Percentiles rank a stretch among this genome's conserved stretches.
phyloP scores from a whole-genome alignment of 495 filamentous ascomycete genomes.

The Talaromyces thailandensis region DNA sequence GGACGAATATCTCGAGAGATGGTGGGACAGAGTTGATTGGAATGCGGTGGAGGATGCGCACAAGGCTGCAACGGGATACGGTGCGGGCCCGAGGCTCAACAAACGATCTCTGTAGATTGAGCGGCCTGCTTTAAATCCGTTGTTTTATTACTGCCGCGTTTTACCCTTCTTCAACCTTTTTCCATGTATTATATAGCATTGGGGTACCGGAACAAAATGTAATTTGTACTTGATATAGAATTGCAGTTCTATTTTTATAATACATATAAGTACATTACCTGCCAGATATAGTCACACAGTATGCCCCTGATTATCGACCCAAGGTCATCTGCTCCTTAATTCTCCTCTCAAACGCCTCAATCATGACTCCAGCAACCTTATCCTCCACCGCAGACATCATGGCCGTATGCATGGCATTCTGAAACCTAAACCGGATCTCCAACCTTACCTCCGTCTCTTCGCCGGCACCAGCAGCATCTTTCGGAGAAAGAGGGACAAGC shows the following conservation, averaged over 20 bases:
- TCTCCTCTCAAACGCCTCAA: constrained; percentile 84
- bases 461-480: background rate
- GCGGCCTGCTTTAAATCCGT: background rate
- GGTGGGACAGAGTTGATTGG: constrained; percentile 91
- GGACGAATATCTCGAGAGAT: constrained; percentile 60
- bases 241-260: constrained; percentile 5
- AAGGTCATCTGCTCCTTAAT: constrained; percentile 45
- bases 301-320: constrained; percentile 14
- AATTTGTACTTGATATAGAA: constrained; percentile 3
- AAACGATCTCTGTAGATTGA: background rate
- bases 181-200: constrained; percentile 4
- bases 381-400: constrained; percentile 73
- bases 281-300: background rate
- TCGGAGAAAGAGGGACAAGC: constrained; percentile 27
- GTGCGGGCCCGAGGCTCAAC: background rate
- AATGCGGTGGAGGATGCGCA: constrained; percentile 44
- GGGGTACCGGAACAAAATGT: background rate
- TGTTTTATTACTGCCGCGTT: background rate
- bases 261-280: constrained; percentile 6
- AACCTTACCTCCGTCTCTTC: constrained; percentile 61
- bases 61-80: background rate
- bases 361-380: constrained; percentile 78
- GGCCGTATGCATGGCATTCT: constrained; percentile 72
- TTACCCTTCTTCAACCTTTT: background rate
- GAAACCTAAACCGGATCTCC: constrained; percentile 69